Base-by-base conservation (phyloP, 2,329 filamentous ascomycete species). In the Phyllachora maydis region DNA sequence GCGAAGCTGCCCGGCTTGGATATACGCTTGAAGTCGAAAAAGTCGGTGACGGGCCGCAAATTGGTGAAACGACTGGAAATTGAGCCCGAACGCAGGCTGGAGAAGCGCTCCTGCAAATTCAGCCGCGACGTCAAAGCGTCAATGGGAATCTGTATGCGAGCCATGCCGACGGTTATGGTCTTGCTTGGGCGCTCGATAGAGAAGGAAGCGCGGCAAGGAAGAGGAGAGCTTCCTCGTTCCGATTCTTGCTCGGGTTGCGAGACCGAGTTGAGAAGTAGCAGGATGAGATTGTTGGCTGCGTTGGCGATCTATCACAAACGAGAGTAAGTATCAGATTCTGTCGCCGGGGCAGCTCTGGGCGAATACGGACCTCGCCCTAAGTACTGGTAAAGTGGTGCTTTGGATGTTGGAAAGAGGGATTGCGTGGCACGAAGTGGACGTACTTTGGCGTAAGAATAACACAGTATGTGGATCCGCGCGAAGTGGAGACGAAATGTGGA, bases 21-120 rank as follows among this genome's bases (percentile, higher is more conserved):
- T 27, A 98, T 41, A 37, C 83, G 81, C 68, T 93, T 93, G 54
- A 95, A 51, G 52, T 95, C 83, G 49, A 93, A 64, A 54, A 98
- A 98, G 53, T 98, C 88, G 46, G 73, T 71, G 37, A 95, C 50
- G 30, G 88, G 85, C 30, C 73, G 76, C 43, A 98, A 64, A 54
- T 93, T 95, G 49, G 83, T 71, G 51, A 95, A 95, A 34, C 88
- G 74, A 34, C 71, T 66, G 29, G 65, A 65, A 30, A 95, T 47
- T 16, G 78, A 76, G 36, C 82, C 78, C 30, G 70, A 69, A 43
- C 81, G 73, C 33, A 93, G 60, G 43, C 72, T 69, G 37, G 78
- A 68, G 54, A 95, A 85, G 45, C 83, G 79, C 35, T 88, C 81
- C 35, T 57, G 56, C 31, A 92, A 54, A 54, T 88, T 88, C 47